These are phyloP conservation scores for Tolypocladium nubicola DNA, from an alignment of 2,329 filamentous ascomycete species.

Conservation along the genomic window DNA sequence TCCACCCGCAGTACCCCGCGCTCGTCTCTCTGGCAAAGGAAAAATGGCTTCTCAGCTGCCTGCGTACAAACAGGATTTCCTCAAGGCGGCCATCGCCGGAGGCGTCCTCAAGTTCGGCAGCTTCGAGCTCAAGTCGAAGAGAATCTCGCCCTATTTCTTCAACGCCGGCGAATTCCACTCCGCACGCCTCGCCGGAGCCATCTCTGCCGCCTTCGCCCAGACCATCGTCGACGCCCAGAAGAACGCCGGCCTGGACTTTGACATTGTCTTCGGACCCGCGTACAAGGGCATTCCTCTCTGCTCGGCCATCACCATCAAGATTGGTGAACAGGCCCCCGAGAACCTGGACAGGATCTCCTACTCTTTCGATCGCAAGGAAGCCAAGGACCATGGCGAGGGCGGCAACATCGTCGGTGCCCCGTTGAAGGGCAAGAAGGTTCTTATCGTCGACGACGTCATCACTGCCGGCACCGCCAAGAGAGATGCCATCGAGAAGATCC, in stretches of 20 bases:
- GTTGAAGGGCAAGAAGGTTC: slow-evolving; percentile 71
- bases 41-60: slow-evolving; percentile 29
- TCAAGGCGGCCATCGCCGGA: slow-evolving; percentile 56
- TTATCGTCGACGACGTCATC: slow-evolving; percentile 95
- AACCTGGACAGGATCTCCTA: slow-evolving; percentile 66
- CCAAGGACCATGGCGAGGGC: slow-evolving; percentile 91
- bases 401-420: slow-evolving; percentile 84
- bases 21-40: background rate
- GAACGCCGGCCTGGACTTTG: slow-evolving; percentile 46
- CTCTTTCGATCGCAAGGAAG: slow-evolving; percentile 92
- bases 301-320: slow-evolving; percentile 63
- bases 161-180: slow-evolving; percentile 88
- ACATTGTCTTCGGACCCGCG: slow-evolving; percentile 85
- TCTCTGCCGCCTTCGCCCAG: slow-evolving; percentile 71
- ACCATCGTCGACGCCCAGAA: slow-evolving; percentile 42
- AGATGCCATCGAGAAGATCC: slow-evolving; percentile 84
- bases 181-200: slow-evolving; percentile 63
- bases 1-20: background rate
- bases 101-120: slow-evolving; percentile 70
- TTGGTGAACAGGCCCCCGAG: slow-evolving; percentile 56
- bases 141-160: slow-evolving; percentile 93
- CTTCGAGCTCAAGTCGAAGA: slow-evolving; percentile 87
- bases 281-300: slow-evolving; percentile 97
- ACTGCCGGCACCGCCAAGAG: slow-evolving; percentile 90
- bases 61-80: slow-evolving; percentile 62